phyloP scores from a whole-genome alignment of 2,329 filamentous ascomycete species.

The Alternaria panax region DNA sequence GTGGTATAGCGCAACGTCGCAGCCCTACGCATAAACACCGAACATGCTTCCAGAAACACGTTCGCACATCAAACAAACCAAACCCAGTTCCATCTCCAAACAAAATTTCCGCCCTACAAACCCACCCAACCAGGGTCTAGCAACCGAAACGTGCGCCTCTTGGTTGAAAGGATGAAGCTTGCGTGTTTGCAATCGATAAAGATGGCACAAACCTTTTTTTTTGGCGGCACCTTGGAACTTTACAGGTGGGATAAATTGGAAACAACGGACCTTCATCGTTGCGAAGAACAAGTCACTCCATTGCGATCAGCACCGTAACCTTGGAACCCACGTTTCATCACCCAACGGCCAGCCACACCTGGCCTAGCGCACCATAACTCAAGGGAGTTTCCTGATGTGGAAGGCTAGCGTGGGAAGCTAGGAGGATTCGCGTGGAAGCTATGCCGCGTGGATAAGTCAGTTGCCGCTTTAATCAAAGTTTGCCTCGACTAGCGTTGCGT shows the following conservation, averaged over 20 bases:
- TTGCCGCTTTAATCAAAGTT: constrained; percentile 6
- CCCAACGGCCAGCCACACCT: constrained; percentile 8
- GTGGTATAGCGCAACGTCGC: not conserved
- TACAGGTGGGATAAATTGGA: not conserved
- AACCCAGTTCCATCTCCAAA: not conserved
- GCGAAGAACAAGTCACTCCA: not conserved
- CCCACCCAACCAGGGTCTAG: not conserved
- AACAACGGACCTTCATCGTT: not conserved
- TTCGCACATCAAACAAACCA: constrained; percentile 10
- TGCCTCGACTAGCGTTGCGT: constrained; percentile 3
- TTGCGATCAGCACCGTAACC: not conserved
- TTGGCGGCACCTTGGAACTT: not conserved
- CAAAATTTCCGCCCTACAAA: not conserved
- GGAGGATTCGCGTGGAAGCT: constrained; percentile 29
- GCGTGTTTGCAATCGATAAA: not conserved
- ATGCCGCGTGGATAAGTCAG: constrained; percentile 25
- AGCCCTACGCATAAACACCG: constrained; percentile 8
- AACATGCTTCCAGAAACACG: constrained; percentile 13
- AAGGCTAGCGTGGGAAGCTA: constrained; percentile 2
- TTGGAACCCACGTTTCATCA: constrained; percentile 11
- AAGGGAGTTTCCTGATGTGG: constrained; percentile 6
- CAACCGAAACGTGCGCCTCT: not conserved
- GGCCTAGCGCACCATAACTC: constrained; percentile 3
- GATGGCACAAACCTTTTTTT: not conserved
- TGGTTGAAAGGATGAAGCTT: not conserved